Evolutionary conservation across 208 protist genomes (phyloP).

Genomic region (Crithidia acanthocephali): DNA sequence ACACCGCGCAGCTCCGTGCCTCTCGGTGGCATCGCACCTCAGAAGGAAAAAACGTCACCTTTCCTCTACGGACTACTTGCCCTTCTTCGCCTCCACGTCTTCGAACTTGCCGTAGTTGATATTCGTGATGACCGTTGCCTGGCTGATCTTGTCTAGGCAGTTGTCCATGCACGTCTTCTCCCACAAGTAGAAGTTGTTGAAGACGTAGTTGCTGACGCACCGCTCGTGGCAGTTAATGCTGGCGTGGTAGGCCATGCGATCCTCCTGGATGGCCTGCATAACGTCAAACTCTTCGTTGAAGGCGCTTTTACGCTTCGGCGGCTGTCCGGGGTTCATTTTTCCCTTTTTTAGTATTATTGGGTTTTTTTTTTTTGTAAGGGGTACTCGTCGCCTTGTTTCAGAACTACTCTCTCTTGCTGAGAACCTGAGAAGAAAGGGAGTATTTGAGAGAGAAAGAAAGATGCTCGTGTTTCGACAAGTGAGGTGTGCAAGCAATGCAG

Average conservation of each 20-base stretch:
- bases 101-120: conserved; percentile 86
- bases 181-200: conserved; percentile 78
- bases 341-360: background rate
- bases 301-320: conserved; percentile 44
- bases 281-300: conserved; percentile 87
- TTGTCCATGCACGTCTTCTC: conserved; percentile 90
- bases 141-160: conserved; percentile 88
- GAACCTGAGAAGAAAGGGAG: too few species aligned
- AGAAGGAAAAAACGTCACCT: too few species aligned
- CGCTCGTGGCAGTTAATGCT: conserved; percentile 82
- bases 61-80: background rate
- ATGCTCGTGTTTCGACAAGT: too few species aligned
- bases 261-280: conserved; percentile 86
- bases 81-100: conserved; percentile 40
- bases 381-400: too few species aligned
- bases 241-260: conserved; percentile 81
- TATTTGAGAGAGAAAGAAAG: too few species aligned
- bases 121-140: conserved; percentile 87
- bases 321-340: conserved; percentile 34
- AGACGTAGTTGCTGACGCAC: conserved; percentile 77
- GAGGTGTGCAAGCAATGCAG: too few species aligned
- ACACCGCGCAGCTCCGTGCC: too few species aligned
- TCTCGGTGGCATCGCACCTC: background rate
- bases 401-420: too few species aligned
- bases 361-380: background rate